Conservation (phyloP, 345 rosid genomes). For the Eucalyptus erythrocorys region DNA sequence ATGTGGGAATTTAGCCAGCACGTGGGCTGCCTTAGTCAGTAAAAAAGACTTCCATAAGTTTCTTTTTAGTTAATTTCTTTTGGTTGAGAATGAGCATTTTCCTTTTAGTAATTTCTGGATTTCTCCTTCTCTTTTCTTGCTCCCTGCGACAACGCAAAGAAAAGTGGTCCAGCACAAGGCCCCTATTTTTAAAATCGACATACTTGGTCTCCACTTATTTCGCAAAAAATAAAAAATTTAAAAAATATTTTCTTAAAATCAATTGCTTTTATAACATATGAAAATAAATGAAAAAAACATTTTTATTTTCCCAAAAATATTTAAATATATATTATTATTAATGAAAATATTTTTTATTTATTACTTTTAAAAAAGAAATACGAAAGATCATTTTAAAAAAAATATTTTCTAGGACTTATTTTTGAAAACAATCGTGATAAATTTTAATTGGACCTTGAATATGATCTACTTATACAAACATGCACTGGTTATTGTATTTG, state of each 20-base stretch:
- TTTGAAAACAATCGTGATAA: neutral
- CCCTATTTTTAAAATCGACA: neutral
- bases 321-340: no score
- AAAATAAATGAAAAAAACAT: no score
- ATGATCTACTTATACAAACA: neutral
- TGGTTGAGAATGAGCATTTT: neutral
- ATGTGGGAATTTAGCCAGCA: neutral
- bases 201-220: no score
- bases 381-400: no score
- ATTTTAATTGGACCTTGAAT: neutral
- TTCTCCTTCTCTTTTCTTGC: neutral
- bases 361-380: no score
- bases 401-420: no score
- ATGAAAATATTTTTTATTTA: no score
- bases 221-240: no score
- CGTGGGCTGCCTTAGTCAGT: neutral
- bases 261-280: no score
- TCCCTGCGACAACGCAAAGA: neutral
- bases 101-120: neutral
- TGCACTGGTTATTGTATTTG: neutral
- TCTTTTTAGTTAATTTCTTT: neutral
- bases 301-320: no score
- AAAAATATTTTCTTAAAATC: no score
- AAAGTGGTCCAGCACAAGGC: neutral
- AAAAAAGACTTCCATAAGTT: neutral